Percentiles rank a stretch among this genome's conserved stretches.
phyloP scores from a whole-genome alignment of 257 asterid species.

The Knoxia roxburghii region DNA sequence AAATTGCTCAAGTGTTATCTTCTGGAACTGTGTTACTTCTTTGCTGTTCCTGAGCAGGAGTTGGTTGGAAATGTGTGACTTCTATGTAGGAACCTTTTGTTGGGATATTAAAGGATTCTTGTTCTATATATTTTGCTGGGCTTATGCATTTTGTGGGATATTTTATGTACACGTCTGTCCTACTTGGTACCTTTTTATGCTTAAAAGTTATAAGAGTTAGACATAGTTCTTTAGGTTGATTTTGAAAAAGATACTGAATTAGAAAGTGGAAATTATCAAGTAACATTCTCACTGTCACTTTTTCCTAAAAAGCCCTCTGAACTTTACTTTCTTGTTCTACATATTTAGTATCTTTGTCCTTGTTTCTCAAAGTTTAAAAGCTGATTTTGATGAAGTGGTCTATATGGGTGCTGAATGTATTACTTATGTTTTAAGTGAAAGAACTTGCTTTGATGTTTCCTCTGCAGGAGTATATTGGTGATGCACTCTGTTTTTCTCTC shows the following conservation, averaged over 20 bases:
- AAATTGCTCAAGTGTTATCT: slow-evolving; percentile 6
- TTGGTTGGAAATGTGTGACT: too few species aligned
- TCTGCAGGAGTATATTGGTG: background rate
- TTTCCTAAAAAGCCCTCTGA: background rate
- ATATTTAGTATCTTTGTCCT: background rate
- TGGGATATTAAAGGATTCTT: too few species aligned
- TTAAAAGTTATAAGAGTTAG: background rate
- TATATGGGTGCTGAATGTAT: background rate
- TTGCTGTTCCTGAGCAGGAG: too few species aligned
- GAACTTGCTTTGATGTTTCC: background rate
- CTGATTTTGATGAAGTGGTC: background rate
- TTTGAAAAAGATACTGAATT: background rate
- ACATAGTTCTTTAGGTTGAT: too few species aligned
- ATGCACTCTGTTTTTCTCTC: background rate
- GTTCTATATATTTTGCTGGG: too few species aligned
- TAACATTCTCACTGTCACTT: background rate
- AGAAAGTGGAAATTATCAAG: background rate
- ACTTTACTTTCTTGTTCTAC: background rate
- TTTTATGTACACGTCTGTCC: too few species aligned
- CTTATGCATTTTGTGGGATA: too few species aligned
- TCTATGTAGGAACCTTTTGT: too few species aligned
- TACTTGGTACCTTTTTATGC: background rate
- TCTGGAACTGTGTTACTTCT: background rate
- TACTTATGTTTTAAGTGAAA: background rate
- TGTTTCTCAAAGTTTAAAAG: background rate